phyloP scores from a whole-genome alignment of 345 rosid genomes.

The Hevea brasiliensis region DNA sequence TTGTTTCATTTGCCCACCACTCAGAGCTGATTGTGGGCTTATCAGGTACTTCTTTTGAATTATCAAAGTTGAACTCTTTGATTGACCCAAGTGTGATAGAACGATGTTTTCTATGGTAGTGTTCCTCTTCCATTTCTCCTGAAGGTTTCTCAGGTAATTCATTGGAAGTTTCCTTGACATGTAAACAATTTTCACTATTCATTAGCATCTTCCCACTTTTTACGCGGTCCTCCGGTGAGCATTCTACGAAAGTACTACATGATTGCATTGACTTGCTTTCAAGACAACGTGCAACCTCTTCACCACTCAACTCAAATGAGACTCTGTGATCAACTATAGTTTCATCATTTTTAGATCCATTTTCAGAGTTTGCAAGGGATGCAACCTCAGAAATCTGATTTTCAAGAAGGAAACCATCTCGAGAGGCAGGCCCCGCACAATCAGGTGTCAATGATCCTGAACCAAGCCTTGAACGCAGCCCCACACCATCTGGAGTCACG shows the following conservation, averaged over 20 bases:
- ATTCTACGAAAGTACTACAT: slow-evolving; percentile 37
- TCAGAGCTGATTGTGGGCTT: slow-evolving; percentile 53
- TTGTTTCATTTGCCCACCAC: slow-evolving; percentile 92
- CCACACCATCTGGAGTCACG: slow-evolving; percentile 69
- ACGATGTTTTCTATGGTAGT: slow-evolving; percentile 47
- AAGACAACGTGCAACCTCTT: slow-evolving; percentile 91
- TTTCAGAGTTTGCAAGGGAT: slow-evolving; percentile 46
- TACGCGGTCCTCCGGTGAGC: slow-evolving; percentile 24
- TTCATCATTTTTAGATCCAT: slow-evolving; percentile 45
- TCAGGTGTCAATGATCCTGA: slow-evolving; percentile 80
- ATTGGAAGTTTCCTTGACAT: slow-evolving; percentile 27
- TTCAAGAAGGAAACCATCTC: slow-evolving; percentile 35
- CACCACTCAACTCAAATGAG: slow-evolving; percentile 90
- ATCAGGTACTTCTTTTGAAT: slow-evolving; percentile 46
- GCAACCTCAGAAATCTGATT: slow-evolving; percentile 51
- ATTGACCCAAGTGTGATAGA: slow-evolving; percentile 67
- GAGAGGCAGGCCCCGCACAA: slow-evolving; percentile 45
- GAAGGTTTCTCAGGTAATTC: slow-evolving; percentile 34
- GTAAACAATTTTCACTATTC: slow-evolving; percentile 22
- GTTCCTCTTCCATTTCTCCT: slow-evolving; percentile 51
- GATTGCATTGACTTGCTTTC: slow-evolving; percentile 50
- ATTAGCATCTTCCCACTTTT: slow-evolving; percentile 20
- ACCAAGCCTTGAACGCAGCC: slow-evolving; percentile 56
- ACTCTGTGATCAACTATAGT: slow-evolving; percentile 62
- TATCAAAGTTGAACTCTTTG: slow-evolving; percentile 89